Evolutionary conservation across 2,329 filamentous ascomycete species (phyloP), one percentile per base, ranked within the genome.

Genomic region (Aspergillus novoparasiticus): DNA sequence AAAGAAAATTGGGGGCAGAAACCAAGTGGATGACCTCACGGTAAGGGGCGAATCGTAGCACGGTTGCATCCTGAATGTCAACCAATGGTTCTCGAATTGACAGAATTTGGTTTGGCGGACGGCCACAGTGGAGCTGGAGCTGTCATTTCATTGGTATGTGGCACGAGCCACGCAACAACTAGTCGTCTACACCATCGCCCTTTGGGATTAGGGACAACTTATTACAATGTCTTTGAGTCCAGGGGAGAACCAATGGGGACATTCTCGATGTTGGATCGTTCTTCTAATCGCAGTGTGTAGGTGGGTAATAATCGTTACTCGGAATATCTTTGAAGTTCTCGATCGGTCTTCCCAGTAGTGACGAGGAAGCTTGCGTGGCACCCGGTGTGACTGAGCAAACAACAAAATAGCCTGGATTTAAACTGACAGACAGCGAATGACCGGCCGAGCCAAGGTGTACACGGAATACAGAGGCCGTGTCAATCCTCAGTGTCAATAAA

Each of bases 31-130:
- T 51, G 46, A 34, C 46, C 46, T 59, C 57, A 50, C 57, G 34
- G 57, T 59, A 59, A 53, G 57, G 57, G 57, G 57, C 57, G 48
- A 59, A 39, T 59, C 21, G 46, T 34, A 32, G 39, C 21, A 23
- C 26, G 50, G 50, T 36, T 36, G 16, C 43, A 54, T 21, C 19
- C 28, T 41, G 6, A n/a, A 19, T n/a, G 1, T 36, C 30, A 54
- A 32, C 51, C 30, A 54, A 53, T 53, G 30, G 26, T 19, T 32
- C 12, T 32, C 30, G 9, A 19, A 28, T 28, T 16, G 2, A n/a
- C 19, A 32, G 50, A 28, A 53, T 53, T 28, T 34, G 26, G 50
- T n/a, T 28, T 9, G 16, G 23, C 8, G 50, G 8, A 53, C 1
- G 19, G n/a, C 30, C 30, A 6, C 11, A 34, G 51, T 54, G 51